These are phyloP conservation scores for Solanum dulcamara DNA, from an alignment of 257 asterid genomes.

Conservation along the genomic window DNA sequence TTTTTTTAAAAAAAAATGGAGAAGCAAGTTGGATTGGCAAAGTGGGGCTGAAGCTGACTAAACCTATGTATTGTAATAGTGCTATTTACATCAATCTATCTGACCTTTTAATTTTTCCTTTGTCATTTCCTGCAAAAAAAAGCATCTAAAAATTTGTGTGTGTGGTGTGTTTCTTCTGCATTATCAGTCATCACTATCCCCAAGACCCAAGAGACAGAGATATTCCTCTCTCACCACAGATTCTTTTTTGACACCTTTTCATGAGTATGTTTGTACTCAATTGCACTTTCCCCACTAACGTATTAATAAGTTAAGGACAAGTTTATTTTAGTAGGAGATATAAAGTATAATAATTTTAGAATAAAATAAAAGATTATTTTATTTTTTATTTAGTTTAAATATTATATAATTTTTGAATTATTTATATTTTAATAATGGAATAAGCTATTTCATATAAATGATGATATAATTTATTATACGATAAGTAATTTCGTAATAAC, in stretches of 20 bases:
- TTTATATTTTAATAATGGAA: no score
- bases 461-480: no score
- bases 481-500: no score
- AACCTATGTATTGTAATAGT: neutral
- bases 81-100: neutral
- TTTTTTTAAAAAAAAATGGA: neutral
- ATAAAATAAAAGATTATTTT: no score
- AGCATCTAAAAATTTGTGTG: neutral
- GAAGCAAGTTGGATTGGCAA: neutral
- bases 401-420: no score
- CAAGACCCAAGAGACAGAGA: neutral
- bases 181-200: neutral
- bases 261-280: neutral
- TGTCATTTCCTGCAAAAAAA: neutral
- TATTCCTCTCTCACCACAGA: neutral
- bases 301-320: no score
- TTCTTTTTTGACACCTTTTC: neutral
- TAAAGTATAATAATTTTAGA: no score
- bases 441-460: no score
- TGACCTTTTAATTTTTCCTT: neutral
- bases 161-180: neutral
- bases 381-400: no score
- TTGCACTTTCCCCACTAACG: neutral
- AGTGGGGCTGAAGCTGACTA: constrained; percentile 6
- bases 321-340: no score